Evolutionary conservation across 768 basidiomycete genomes (phyloP), one percentile per base, ranked within the genome.

Genomic region (Lactifluus hygrophoroides): DNA sequence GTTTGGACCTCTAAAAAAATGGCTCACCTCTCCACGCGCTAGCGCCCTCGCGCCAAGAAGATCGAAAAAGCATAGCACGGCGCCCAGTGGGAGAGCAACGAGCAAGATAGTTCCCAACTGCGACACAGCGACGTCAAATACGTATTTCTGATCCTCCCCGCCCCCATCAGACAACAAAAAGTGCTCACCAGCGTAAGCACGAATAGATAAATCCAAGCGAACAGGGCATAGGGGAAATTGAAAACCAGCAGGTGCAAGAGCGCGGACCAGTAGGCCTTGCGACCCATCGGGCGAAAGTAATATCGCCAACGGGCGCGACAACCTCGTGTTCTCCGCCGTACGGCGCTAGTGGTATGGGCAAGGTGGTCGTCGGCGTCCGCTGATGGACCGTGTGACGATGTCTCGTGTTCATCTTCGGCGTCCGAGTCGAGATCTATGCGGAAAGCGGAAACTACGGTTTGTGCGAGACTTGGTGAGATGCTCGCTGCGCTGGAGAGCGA

Each of bases 141-240:
- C 32, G 32, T 32, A 32, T 32, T 10, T n/a, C n/a, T n/a, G n/a
- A n/a, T n/a, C n/a, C n/a, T n/a, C n/a, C n/a, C n/a, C n/a, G n/a
- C n/a, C n/a, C n/a, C n/a, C n/a, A n/a, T n/a, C 23, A 51, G n/a
- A 32, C 47, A 52, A 19, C 50, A n/a, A 38, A 40, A 17, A 40
- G 7, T 21, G 13, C 84, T 64, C 65, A 90, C 89, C 70, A 92
- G 71, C 0, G 89, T 91, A 65, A 90, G 86, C 11, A 88, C 82
- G 64, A 91, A 89, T 16, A 88, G 73, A 67, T 82, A 90, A 10
- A 89, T 67, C 84, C 85, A 90, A n/a, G 86, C 85, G n/a, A 74
- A 67, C 58, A 91, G 70, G 16, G 86, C 86, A 65, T 80, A 90
- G 0, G 88, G 88, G 66, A 92, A 88, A 70, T 92, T 91, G 65